These are phyloP conservation scores for Myxozyma sirexii DNA, from an alignment of 805 yeast species.

Conservation along the genomic window DNA sequence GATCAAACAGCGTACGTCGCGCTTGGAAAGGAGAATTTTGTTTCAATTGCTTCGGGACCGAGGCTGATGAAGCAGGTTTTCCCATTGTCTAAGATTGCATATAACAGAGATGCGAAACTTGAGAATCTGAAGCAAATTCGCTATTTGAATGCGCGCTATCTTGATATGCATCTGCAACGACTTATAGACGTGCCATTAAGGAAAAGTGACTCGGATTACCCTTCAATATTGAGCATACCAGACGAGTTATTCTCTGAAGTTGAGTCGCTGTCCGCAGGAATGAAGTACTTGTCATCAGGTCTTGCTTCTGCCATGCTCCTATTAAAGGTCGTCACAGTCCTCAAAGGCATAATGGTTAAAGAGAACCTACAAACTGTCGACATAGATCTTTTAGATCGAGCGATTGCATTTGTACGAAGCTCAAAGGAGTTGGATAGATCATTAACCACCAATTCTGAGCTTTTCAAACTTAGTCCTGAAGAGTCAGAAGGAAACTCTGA, in stretches of 20 bases:
- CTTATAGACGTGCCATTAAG: neutral
- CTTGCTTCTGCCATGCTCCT: constrained; percentile 12
- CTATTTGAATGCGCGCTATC: constrained; percentile 15
- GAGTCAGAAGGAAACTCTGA: neutral
- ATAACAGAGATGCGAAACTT: constrained; percentile 8
- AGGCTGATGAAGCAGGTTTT: constrained; percentile 8
- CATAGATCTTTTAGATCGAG: constrained; percentile 15
- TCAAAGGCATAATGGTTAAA: constrained; percentile 26
- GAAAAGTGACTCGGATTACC: constrained; percentile 6
- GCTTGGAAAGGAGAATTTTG: neutral
- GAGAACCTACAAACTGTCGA: constrained; percentile 9
- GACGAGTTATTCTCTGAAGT: neutral
- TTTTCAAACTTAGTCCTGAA: constrained; percentile 2
- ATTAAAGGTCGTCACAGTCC: constrained; percentile 4
- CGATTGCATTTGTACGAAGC: constrained; percentile 6
- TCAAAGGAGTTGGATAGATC: constrained; percentile 10
- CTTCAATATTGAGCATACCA: constrained; percentile 15
- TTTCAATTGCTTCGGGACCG: constrained; percentile 10
- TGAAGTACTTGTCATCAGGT: constrained; percentile 17
- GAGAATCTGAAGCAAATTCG: constrained; percentile 16
- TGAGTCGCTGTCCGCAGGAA: neutral
- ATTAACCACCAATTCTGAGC: constrained; percentile 7
- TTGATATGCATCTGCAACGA: constrained; percentile 21
- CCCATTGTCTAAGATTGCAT: constrained; percentile 16
- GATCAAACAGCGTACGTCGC: neutral